Base-by-base conservation (phyloP, 768 basidiomycete genomes). In the Pleurotus platypus region DNA sequence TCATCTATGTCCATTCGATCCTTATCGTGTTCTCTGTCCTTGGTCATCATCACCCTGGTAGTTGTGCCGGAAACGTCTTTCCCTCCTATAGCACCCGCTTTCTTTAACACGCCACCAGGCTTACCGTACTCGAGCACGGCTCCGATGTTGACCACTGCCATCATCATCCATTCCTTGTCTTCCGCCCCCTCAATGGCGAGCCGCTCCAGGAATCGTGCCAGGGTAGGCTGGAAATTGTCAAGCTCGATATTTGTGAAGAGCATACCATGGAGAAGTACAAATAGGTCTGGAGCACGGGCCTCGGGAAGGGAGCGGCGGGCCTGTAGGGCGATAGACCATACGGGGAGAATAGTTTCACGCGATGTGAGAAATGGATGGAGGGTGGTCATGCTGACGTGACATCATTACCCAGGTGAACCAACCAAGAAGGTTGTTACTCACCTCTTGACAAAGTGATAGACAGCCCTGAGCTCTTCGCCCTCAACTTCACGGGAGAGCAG, bases 371-470 rank as follows among this genome's bases (percentile, higher is more conserved):
- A 98, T 0, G 94, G 89, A 65, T 95, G 94, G 0, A 91, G 77
- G 6, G 93, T 86, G n/a, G 90, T 92, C 81, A 99, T 84, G 69
- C 96, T 98, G 42, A 58, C 22, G 18, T 37, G 15, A 16, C n/a
- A 60, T 60, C 2, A 46, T 61, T 3, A 51, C 57, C 16, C n/a
- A 27, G 40, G 55, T 51, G 12, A 38, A 18, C 8, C n/a, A 45
- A 61, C n/a, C 30, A 66, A 20, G 51, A 5, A 49, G 57, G 20
- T 35, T 35, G 30, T 18, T 3, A 69, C 84, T 43, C 24, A 94
- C 95, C 95, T 96, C 73, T 97, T 97, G 6, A 86, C 82, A 61
- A 95, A 98, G 67, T 99, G 97, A 67, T 99, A 98, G 4, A 97
- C 80, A 0, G 87, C 88, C 8, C 90, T 78, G 15, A 94, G 69